These are phyloP conservation scores for Oemleria cerasiformis DNA, from an alignment of 306 rosid species.

Conservation along the genomic window DNA sequence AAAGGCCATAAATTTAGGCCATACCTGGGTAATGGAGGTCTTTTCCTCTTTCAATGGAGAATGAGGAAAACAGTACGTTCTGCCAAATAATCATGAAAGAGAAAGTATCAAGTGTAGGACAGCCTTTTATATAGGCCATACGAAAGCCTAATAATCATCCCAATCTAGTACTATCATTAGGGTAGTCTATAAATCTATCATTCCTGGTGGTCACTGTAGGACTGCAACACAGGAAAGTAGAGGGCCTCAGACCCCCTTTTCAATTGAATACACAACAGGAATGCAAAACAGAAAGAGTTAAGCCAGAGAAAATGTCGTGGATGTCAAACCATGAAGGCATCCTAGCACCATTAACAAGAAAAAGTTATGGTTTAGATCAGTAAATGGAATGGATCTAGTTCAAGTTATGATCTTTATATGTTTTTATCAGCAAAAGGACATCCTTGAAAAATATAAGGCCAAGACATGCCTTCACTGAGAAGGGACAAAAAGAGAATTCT, in stretches of 20 bases:
- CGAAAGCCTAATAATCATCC: no score
- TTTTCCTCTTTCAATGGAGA: no score
- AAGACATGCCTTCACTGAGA: neutral
- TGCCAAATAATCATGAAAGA: no score
- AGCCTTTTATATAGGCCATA: no score
- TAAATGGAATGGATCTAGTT: neutral
- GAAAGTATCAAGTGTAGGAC: no score
- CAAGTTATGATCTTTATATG: neutral
- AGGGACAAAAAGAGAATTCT: neutral
- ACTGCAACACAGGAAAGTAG: neutral
- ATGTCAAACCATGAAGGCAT: constrained; percentile 97
- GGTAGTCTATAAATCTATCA: no score
- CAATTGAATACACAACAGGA: no score
- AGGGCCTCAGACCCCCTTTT: neutral
- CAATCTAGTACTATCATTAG: no score
- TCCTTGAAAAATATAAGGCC: neutral
- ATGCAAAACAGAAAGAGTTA: neutral
- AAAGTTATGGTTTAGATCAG: constrained; percentile 13
- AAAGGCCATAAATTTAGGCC: no score
- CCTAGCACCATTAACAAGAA: constrained; percentile 54
- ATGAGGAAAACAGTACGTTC: no score
- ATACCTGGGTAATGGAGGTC: no score
- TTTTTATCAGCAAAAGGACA: neutral
- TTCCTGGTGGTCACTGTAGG: no score
- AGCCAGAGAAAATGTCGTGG: constrained; percentile 30